Evolutionary conservation across 495 filamentous ascomycete species (phyloP).

Genomic region (Parathielavia hyrcaniae): DNA sequence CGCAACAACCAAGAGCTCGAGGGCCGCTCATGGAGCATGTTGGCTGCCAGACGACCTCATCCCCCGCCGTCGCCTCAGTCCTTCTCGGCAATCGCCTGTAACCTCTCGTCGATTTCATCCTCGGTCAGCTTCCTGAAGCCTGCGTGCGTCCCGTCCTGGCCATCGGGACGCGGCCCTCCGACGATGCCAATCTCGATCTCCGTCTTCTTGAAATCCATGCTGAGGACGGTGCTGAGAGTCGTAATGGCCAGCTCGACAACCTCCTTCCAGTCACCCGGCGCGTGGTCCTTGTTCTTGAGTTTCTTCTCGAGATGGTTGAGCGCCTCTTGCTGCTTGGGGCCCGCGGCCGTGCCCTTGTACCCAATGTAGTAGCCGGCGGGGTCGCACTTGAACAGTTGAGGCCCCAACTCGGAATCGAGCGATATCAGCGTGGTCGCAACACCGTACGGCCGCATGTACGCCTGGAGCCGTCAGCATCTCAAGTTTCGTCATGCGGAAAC

Average conservation of each 20-base stretch:
- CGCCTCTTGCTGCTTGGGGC: slow-evolving; percentile 96
- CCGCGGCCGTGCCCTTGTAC: slow-evolving; percentile 95
- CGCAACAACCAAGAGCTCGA: slow-evolving; percentile 9
- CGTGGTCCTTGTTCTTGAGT: slow-evolving; percentile 97
- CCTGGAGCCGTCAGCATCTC: slow-evolving; percentile 48
- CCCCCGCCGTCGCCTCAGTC: slow-evolving; percentile 53
- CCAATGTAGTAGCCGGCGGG: slow-evolving; percentile 96
- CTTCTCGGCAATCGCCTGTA: slow-evolving; percentile 97
- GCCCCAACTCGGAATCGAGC: slow-evolving; percentile 82
- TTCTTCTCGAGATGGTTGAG: slow-evolving; percentile 98
- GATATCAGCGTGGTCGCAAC: slow-evolving; percentile 93
- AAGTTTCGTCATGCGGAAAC: background rate
- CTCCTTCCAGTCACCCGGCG: slow-evolving; percentile 91
- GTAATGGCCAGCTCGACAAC: slow-evolving; percentile 95
- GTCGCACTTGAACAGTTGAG: slow-evolving; percentile 98
- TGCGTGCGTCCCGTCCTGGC: slow-evolving; percentile 68
- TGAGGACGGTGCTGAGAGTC: slow-evolving; percentile 87
- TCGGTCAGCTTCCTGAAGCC: slow-evolving; percentile 85
- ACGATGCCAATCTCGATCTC: slow-evolving; percentile 98
- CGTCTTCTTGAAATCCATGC: slow-evolving; percentile 98
- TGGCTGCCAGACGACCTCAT: slow-evolving; percentile 13
- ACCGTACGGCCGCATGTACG: slow-evolving; percentile 95
- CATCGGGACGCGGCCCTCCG: slow-evolving; percentile 71
- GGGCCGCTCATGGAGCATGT: slow-evolving; percentile 1
- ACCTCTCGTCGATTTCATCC: slow-evolving; percentile 95